Conservation (phyloP, 768 basidiomycete genomes). For the Hysterangium stoloniferum region DNA sequence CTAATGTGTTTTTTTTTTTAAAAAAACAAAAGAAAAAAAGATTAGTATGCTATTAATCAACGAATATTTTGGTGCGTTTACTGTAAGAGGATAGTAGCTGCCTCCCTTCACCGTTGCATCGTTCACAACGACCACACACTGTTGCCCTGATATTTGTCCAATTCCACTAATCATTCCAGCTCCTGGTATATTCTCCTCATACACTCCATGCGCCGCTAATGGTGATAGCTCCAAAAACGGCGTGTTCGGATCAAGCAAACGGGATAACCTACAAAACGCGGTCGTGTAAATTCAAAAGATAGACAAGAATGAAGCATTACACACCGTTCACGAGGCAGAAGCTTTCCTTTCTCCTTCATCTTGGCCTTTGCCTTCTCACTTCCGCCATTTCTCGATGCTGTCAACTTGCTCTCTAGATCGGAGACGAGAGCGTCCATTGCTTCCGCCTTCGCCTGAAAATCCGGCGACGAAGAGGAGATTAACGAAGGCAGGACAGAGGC, state of each 20-base stretch:
- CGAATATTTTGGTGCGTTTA: slow-evolving; percentile 16
- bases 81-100: slow-evolving; percentile 84
- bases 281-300: not conserved
- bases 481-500: slow-evolving; percentile 66
- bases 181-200: slow-evolving; percentile 71
- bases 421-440: slow-evolving; percentile 65
- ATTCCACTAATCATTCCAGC: slow-evolving; percentile 89
- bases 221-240: slow-evolving; percentile 87
- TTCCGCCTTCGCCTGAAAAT: slow-evolving; percentile 58
- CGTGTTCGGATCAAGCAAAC: slow-evolving; percentile 76
- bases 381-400: slow-evolving; percentile 59
- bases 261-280: slow-evolving; percentile 42
- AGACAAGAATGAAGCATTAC: slow-evolving; percentile 16
- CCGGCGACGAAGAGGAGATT: slow-evolving; percentile 59
- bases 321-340: slow-evolving; percentile 76
- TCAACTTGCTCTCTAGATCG: slow-evolving; percentile 53
- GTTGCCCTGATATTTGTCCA: slow-evolving; percentile 68
- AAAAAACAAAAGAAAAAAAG: not conserved
- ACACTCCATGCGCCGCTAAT: slow-evolving; percentile 83
- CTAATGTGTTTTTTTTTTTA: slow-evolving; percentile 22
- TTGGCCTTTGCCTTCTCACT: slow-evolving; percentile 66
- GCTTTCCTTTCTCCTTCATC: slow-evolving; percentile 74
- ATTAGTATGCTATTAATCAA: not conserved
- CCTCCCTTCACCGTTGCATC: slow-evolving; percentile 93
- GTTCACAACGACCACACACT: slow-evolving; percentile 89